Evolutionary conservation across 148 eudicot species (phyloP).

Genomic region (Heliamphora exappendiculata): DNA sequence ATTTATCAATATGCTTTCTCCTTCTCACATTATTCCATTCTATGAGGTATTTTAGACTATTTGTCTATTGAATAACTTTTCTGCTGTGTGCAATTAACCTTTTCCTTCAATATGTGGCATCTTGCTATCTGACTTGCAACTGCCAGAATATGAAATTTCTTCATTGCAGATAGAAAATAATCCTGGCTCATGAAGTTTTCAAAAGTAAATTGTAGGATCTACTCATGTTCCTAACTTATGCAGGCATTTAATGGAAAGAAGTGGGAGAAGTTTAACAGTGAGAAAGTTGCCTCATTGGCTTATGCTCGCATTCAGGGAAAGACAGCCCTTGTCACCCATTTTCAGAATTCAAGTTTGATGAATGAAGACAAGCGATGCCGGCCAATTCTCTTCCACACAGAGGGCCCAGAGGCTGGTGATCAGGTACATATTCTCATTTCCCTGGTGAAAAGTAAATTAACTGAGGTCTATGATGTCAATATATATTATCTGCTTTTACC

Average conservation of each 20-base stretch:
- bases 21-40: conserved; percentile 68
- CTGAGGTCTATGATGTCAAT: no score
- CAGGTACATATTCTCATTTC: conserved; percentile 32
- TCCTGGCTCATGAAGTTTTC: not conserved
- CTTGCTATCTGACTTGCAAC: no score
- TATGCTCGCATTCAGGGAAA: conserved; percentile 92
- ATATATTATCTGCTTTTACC: no score
- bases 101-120: no score
- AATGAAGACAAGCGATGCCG: conserved; percentile 91
- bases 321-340: conserved; percentile 68
- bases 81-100: no score
- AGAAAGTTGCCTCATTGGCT: conserved; percentile 85
- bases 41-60: conserved; percentile 43
- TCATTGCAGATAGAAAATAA: not conserved
- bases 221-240: not conserved
- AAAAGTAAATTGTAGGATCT: not conserved
- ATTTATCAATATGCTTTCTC: conserved; percentile 87
- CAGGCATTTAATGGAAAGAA: conserved; percentile 86
- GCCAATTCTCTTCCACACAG: conserved; percentile 74
- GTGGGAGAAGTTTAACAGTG: conserved; percentile 96
- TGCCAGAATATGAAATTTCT: no score
- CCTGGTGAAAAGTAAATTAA: not conserved
- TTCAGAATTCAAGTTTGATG: conserved; percentile 91
- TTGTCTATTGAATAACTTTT: not conserved
- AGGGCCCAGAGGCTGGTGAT: conserved; percentile 52